Conservation (phyloP, 495 filamentous ascomycete genomes). For the Talaromyces trachyspermus region DNA sequence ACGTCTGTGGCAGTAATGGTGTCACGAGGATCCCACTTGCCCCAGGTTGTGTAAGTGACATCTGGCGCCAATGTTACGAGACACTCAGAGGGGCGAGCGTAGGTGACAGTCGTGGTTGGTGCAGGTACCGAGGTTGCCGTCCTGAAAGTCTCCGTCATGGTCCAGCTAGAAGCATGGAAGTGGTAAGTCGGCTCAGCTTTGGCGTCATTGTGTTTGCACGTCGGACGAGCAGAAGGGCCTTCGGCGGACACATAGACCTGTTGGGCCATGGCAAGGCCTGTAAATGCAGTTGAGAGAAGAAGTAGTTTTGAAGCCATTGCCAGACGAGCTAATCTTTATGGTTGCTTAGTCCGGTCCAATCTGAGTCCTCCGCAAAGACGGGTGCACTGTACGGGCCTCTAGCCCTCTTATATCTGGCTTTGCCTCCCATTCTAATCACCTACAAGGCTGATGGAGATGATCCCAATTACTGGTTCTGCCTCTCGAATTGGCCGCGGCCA, state of each 20-base stretch:
- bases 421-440: not conserved
- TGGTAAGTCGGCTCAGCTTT: conserved; percentile 13
- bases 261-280: not conserved
- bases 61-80: conserved; percentile 13
- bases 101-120: conserved; percentile 17
- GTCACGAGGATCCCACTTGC: conserved; percentile 22
- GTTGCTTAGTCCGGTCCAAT: not conserved
- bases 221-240: not conserved
- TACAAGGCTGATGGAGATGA: conserved; percentile 14
- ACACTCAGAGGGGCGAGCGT: conserved; percentile 16
- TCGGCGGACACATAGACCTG: not conserved
- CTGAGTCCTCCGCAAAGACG: not conserved
- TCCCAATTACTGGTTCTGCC: conserved; percentile 7
- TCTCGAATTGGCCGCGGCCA: no score
- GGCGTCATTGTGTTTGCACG: conserved; percentile 6
- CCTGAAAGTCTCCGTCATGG: conserved; percentile 7
- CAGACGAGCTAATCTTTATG: not conserved
- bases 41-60: conserved; percentile 20
- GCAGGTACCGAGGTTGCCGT: conserved; percentile 22
- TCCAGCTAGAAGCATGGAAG: conserved; percentile 9
- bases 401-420: not conserved
- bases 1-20: conserved; percentile 21
- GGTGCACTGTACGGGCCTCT: not conserved
- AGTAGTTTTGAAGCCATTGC: not conserved
- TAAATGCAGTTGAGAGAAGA: not conserved